Conservation (phyloP, 1,284 basidiomycete genomes). For the Moniliella sp. region DNA sequence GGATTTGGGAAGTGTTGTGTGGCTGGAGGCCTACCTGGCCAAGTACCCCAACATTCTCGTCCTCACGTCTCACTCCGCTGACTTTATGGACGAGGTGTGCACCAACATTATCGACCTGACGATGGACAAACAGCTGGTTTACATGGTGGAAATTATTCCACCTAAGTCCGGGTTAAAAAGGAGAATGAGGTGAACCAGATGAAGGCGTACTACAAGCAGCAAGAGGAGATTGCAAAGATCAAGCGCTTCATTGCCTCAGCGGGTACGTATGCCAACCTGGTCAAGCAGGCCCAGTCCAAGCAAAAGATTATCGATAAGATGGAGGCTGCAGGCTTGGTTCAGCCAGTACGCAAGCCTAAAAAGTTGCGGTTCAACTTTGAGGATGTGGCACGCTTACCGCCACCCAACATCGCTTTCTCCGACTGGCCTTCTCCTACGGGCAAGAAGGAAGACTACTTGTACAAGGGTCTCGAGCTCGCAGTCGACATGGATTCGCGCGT, state of each 20-base stretch:
- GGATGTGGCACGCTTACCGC: constrained; percentile 73
- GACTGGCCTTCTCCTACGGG: no score
- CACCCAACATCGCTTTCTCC: constrained; percentile 87
- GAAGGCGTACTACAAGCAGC: constrained; percentile 95
- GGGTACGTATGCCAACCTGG: constrained; percentile 94
- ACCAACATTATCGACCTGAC: constrained; percentile 96
- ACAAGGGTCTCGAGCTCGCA: constrained; percentile 72
- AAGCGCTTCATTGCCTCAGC: constrained; percentile 92
- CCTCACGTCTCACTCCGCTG: constrained; percentile 72
- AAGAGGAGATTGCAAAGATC: constrained; percentile 92
- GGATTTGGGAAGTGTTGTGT: constrained; percentile 90
- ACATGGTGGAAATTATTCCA: constrained; percentile 88
- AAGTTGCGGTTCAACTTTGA: constrained; percentile 83
- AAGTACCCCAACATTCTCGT: constrained; percentile 97
- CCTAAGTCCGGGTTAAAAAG: constrained; percentile 77
- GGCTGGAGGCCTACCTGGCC: constrained; percentile 89
- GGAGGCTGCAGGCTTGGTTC: constrained; percentile 93
- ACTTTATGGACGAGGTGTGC: constrained; percentile 71
- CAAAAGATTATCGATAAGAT: constrained; percentile 97
- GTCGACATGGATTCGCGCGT: constrained; percentile 67
- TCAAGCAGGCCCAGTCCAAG: constrained; percentile 95
- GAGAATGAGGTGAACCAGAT: constrained; percentile 98
- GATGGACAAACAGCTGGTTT: constrained; percentile 52
- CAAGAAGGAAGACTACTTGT: constrained; percentile 67
- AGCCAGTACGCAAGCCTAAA: constrained; percentile 57